Base-by-base conservation (phyloP, 2,329 filamentous ascomycete species). In the Lecanicillium sp. region DNA sequence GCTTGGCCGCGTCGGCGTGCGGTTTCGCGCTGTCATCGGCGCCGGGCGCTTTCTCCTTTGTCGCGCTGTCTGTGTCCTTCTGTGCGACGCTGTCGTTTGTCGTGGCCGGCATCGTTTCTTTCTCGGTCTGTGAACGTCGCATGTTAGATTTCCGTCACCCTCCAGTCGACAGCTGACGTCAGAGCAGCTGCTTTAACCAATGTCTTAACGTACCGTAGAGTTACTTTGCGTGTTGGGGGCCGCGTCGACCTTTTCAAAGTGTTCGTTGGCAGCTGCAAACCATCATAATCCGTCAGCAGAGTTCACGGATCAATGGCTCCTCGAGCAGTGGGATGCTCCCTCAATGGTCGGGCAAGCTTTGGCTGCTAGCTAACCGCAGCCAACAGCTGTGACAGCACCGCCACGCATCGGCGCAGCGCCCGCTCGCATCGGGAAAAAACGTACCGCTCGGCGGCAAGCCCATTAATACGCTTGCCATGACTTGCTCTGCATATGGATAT, bases 381-480 rank as follows among this genome's bases (percentile, higher is more conserved):
- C 6, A 6, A 24, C 15, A n/a, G 14, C 33, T 30, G 19, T 15
- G 4, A 8, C 33, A 17, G 11, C 20, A 21, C 41, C 12, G 21
- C 14, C 32, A 15, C 11, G 1, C 17, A 27, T 8, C 12, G 3
- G 35, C 5, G 15, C 10, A 30, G 21, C 11, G 11, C 12, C 15
- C 24, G 23, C 43, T 7, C 14, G 9, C 5, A 24, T 27, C 35
- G 24, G 21, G 24, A 21, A 24, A 24, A 33, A n/a, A 46, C 44
- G 11, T 39, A 46, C 44, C 44, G 27, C 27, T 46, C n/a, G 36
- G 26, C 5, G 44, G 36, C n/a, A 46, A 26, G 20, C 36, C 44
- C 36, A 46, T 46, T 33, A 26, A 39, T 19, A 20, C 35, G 20
- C 44, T 46, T 4, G 36, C 44, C 44, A 46, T 46, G 4, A n/a